Conservation (phyloP, 768 basidiomycete genomes). For the Trametes cubensis region DNA sequence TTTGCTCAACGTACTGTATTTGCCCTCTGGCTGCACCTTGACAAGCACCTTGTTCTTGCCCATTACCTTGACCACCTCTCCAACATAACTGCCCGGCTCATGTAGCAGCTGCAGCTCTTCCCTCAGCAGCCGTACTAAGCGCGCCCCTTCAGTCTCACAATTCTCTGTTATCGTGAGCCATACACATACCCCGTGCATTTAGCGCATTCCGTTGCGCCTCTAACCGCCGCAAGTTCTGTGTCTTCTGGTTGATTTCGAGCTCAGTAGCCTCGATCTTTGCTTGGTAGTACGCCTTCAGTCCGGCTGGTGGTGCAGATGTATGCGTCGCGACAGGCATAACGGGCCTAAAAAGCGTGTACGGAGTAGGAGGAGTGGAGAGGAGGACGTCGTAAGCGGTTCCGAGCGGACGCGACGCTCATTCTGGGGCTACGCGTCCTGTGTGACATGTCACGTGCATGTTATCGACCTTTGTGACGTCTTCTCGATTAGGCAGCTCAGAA, state of each 20-base stretch:
- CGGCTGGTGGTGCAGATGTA: slow-evolving; percentile 51
- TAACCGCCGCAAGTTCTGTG: slow-evolving; percentile 91
- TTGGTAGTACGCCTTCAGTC: slow-evolving; percentile 90
- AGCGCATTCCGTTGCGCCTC: slow-evolving; percentile 98
- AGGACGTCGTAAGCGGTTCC: slow-evolving; percentile 19
- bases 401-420: slow-evolving; percentile 9
- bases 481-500: slow-evolving; percentile 13
- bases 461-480: slow-evolving; percentile 5
- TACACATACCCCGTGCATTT: slow-evolving; percentile 81
- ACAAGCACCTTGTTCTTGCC: slow-evolving; percentile 98
- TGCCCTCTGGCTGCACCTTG: slow-evolving; percentile 98
- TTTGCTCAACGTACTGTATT: slow-evolving; percentile 77
- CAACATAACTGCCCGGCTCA: slow-evolving; percentile 96
- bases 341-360: not conserved
- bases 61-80: slow-evolving; percentile 98
- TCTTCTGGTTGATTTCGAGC: slow-evolving; percentile 92
- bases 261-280: slow-evolving; percentile 95
- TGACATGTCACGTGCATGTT: slow-evolving; percentile 17
- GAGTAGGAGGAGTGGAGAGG: not conserved
- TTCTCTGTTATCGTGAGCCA: no score
- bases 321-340: slow-evolving; percentile 44
- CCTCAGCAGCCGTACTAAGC: slow-evolving; percentile 78
- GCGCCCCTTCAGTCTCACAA: not conserved
- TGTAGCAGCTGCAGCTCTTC: slow-evolving; percentile 93
- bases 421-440: slow-evolving; percentile 20